Evolutionary conservation across 1,139 yeast species (phyloP), one percentile per base, ranked within the genome.

Genomic region (Kodamaea sp.): DNA sequence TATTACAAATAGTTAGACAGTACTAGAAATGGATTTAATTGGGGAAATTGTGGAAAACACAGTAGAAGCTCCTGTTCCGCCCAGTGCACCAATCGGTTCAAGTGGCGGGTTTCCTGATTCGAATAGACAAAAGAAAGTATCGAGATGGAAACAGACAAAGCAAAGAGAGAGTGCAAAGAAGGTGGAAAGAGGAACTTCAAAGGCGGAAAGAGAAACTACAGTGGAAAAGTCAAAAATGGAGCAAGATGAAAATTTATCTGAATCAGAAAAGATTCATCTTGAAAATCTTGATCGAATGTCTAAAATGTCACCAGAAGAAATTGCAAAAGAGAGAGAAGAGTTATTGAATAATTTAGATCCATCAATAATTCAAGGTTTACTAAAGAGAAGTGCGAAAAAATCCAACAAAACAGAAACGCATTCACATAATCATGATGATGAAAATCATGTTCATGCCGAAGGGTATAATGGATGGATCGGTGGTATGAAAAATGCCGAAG

Each of bases 1-100:
- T 15, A 15, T 15, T 15, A 15, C 20, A 15, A 15, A 15, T 15
- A 15, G 20, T 15, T 15, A 15, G 20, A 15, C 20, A 15, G 20
- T 15, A 15, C 4, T 15, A 15, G 20, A 15, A 15, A 15, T 84
- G 92, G 85, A 84, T 58, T 67, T 81, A 49, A 64, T 84, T 12
- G 87, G 88, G 7, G 95, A 86, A 42, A 84, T 86, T 32, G 80
- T 85, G 7, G 95, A 85, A 58, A 80, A 73, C 43, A 83, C 81
- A 28, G 65, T 67, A 1, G 63, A 50, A 15, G 62, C 63, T 2
- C 71, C 74, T 0, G 31, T 35, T 8, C 56, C 48, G 4, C 53
- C 58, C 7, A 41, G 41, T 2, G 47, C 48, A 6, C 48, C 44
- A 24, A 38, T 24, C 8, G 25, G 32, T 8, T 32, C 40, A 32